phyloP scores from a whole-genome alignment of 2,329 filamentous ascomycete species.

The Bipolaris cookei region DNA sequence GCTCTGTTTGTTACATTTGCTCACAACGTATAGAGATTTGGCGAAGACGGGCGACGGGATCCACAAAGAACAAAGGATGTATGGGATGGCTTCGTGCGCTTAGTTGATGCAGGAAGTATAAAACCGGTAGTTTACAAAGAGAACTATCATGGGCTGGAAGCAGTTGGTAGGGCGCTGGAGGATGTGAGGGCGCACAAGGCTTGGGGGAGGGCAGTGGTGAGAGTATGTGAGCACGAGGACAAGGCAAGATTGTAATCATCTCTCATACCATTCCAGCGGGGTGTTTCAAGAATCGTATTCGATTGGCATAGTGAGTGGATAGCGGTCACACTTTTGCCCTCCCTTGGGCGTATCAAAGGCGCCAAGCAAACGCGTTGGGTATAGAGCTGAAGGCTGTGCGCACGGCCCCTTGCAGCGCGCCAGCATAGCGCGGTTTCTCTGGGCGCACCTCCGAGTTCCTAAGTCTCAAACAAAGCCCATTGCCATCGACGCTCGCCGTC shows the following conservation, averaged over 20 bases:
- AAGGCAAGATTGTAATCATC: not conserved
- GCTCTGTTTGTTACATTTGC: not conserved
- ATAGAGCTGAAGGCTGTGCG: constrained; percentile 2
- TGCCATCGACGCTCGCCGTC: constrained; percentile 21
- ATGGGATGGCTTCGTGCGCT: constrained; percentile 59
- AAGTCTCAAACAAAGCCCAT: constrained; percentile 29
- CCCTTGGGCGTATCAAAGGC: not conserved
- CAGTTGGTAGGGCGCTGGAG: constrained; percentile 58
- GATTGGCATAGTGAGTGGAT: not conserved
- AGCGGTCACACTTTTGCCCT: not conserved
- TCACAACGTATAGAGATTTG: constrained; percentile 56
- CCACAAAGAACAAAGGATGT: constrained; percentile 56
- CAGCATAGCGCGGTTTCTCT: constrained; percentile 30
- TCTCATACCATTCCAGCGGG: not conserved
- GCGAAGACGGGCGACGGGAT: constrained; percentile 60
- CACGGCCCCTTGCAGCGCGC: constrained; percentile 20
- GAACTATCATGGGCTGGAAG: constrained; percentile 58
- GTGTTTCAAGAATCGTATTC: not conserved
- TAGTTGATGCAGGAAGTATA: constrained; percentile 57
- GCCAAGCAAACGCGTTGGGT: not conserved
- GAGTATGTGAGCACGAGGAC: constrained; percentile 39
- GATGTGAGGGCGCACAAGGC: constrained; percentile 59
- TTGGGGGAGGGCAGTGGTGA: constrained; percentile 64
- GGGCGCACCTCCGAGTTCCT: constrained; percentile 23
- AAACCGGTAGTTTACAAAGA: constrained; percentile 59